A percentile compares a stretch with the other conserved stretches of the same genome.
phyloP scores from a whole-genome alignment of 1,139 yeast genomes.

The Candida mesenterica region DNA sequence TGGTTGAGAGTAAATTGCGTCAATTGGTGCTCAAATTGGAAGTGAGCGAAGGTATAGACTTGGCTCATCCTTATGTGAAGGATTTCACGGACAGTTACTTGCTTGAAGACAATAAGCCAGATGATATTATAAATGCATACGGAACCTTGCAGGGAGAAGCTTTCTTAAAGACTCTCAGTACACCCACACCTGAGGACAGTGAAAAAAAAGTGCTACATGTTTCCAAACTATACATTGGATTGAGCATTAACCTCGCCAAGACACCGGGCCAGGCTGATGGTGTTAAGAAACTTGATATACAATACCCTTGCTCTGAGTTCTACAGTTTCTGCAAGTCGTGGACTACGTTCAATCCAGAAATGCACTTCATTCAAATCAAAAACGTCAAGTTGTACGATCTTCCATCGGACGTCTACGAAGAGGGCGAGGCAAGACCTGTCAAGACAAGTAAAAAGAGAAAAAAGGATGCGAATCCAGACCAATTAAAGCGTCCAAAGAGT shows the following conservation, averaged over 20 bases:
- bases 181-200: conserved; percentile 16
- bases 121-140: conserved; percentile 52
- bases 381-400: conserved; percentile 79
- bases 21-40: conserved; percentile 81
- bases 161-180: conserved; percentile 14
- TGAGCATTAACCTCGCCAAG: conserved; percentile 54
- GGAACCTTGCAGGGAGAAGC: conserved; percentile 51
- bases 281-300: conserved; percentile 75
- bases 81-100: conserved; percentile 60
- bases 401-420: conserved; percentile 78
- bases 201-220: conserved; percentile 49
- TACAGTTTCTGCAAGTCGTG: conserved; percentile 75
- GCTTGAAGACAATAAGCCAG: conserved; percentile 53
- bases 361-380: conserved; percentile 64
- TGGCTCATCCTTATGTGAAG: conserved; percentile 91
- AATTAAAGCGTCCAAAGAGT: conserved; percentile 18
- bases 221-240: conserved; percentile 78
- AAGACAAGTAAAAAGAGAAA: conserved; percentile 42
- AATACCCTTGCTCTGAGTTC: conserved; percentile 88
- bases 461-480: conserved; percentile 12
- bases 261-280: conserved; percentile 33
- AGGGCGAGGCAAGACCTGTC: conserved; percentile 72
- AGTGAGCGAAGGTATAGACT: conserved; percentile 62
- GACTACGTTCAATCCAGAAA: conserved; percentile 59
- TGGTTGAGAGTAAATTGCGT: conserved; percentile 87